Percentiles rank a stretch among this genome's conserved stretches.
Evolutionary conservation across 305 asterid species (phyloP).

Genomic region (Rubia tinctorum): DNA sequence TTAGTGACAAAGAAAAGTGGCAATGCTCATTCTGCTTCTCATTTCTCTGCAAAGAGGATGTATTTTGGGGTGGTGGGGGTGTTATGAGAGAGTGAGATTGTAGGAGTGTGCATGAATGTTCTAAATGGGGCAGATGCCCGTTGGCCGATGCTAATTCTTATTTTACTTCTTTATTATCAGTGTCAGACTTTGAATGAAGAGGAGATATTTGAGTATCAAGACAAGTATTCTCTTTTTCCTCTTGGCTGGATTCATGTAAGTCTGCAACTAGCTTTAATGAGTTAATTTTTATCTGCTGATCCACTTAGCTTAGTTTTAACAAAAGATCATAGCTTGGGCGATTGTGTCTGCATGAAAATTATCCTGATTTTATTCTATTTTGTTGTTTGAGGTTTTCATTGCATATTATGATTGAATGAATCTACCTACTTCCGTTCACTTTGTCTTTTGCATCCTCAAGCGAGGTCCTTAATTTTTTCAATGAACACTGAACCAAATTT

Average conservation of each 20-base stretch:
- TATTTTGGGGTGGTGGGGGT: no score
- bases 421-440: background rate
- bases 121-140: background rate
- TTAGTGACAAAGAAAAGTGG: no score
- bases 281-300: constrained; percentile 8
- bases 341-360: background rate
- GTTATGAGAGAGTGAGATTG: no score
- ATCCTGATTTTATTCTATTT: background rate
- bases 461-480: background rate
- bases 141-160: background rate
- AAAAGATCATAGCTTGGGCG: background rate
- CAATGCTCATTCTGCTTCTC: no score
- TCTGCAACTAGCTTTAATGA: constrained; percentile 24
- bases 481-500: background rate
- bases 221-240: constrained; percentile 72
- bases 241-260: constrained; percentile 99
- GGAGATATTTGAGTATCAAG: constrained; percentile 85
- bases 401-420: background rate
- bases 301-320: background rate
- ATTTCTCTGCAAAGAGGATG: no score
- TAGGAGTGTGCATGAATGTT: no score
- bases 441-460: background rate
- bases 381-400: background rate
- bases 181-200: constrained; percentile 97
- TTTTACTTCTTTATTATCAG: constrained; percentile 36